A percentile compares a stretch with the other conserved stretches of the same genome.
These are phyloP conservation scores for Penicillium egyptiacum DNA, from an alignment of 495 filamentous ascomycete genomes.

Conservation along the genomic window DNA sequence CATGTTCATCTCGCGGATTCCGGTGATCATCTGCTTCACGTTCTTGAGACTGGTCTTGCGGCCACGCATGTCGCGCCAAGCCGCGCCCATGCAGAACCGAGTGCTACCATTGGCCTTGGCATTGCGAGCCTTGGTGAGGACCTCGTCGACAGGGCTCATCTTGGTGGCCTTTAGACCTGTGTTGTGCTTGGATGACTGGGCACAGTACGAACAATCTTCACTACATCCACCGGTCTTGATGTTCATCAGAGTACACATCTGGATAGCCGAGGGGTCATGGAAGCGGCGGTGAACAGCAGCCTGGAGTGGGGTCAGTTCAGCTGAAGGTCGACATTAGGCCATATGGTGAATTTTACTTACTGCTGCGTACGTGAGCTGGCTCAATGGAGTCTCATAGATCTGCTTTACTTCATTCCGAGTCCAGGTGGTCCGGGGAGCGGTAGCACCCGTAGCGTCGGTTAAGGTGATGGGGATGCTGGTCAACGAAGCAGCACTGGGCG, in stretches of 20 bases:
- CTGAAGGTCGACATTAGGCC: background rate
- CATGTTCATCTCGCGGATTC: constrained; percentile 76
- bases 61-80: constrained; percentile 88
- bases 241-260: constrained; percentile 90
- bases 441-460: constrained; percentile 57
- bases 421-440: constrained; percentile 66
- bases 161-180: constrained; percentile 78
- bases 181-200: constrained; percentile 76
- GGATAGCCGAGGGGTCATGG: constrained; percentile 74
- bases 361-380: constrained; percentile 71
- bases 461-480: constrained; percentile 40
- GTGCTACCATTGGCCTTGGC: constrained; percentile 78
- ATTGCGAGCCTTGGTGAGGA: constrained; percentile 70
- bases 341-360: constrained; percentile 47
- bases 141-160: constrained; percentile 72
- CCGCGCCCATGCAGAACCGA: constrained; percentile 89
- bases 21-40: constrained; percentile 76
- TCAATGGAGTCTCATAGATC: constrained; percentile 75
- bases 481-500: constrained; percentile 35
- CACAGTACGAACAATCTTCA: constrained; percentile 88
- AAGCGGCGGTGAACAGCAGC: constrained; percentile 74
- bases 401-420: constrained; percentile 71
- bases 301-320: constrained; percentile 39
- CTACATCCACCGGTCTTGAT: constrained; percentile 91
- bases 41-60: constrained; percentile 75